phyloP scores from a whole-genome alignment of 371 early-diverging fungal genomes.

The Caulochytrium protostelioides region DNA sequence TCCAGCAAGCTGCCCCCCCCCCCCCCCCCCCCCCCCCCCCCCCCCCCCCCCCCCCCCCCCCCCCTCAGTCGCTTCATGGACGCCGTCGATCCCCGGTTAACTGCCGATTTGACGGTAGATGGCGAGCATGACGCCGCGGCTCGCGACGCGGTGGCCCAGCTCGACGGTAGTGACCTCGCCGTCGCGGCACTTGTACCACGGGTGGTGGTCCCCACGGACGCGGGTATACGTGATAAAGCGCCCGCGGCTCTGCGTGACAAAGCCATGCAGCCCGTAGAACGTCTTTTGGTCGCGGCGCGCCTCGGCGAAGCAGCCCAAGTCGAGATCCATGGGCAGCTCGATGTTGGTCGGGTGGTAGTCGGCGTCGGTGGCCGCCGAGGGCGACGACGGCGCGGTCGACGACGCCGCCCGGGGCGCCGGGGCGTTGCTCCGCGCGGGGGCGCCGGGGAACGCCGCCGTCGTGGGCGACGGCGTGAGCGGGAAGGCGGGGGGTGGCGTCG shows the following conservation, averaged over 20 bases:
- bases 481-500: too few species aligned
- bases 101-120: too few species aligned
- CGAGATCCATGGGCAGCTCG: constrained; percentile 14
- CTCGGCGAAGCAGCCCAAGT: constrained; percentile 9
- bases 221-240: constrained; percentile 13
- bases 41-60: too few species aligned
- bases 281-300: constrained; percentile 2
- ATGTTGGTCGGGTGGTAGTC: constrained; percentile 6
- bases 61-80: too few species aligned
- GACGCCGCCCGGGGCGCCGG: too few species aligned
- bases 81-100: too few species aligned
- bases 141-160: constrained; percentile 9
- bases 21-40: too few species aligned
- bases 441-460: too few species aligned
- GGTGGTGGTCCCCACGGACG: constrained; percentile 2
- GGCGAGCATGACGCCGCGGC: constrained; percentile 10
- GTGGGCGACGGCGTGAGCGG: too few species aligned
- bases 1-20: too few species aligned
- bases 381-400: too few species aligned
- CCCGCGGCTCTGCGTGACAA: constrained; percentile 16
- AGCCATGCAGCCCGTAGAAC: constrained; percentile 13
- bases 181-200: constrained; percentile 16
- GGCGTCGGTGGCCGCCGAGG: not conserved
- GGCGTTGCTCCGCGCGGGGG: too few species aligned
- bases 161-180: constrained; percentile 8